Evolutionary conservation across 2,329 filamentous ascomycete genomes (phyloP), one percentile per base, ranked within the genome.

Genomic region (Exserohilum turcica): DNA sequence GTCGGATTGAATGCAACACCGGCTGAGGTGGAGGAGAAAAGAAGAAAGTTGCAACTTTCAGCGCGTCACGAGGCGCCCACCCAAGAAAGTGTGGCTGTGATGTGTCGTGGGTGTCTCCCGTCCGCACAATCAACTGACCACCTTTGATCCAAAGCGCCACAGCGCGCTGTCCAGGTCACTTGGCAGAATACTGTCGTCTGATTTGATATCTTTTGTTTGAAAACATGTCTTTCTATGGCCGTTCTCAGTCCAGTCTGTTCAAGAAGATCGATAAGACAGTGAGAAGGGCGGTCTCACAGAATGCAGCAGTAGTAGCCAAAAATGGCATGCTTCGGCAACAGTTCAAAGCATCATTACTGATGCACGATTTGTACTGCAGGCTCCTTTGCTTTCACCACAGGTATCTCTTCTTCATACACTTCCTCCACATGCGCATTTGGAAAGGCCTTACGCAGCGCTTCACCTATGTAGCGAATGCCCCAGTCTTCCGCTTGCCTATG

Each of bases 401-500:
- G 56, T 24, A 56, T 54, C 37, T 76, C 73, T 15, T 74, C 70
- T 48, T 76, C 75, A 37, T 71, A 68, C 0, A 76, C 54, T 29
- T 75, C 74, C 38, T 69, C 60, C 0, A 77, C 70, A 6, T 52
- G 49, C 13, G 73, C 32, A 5, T 43, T 51, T 2, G 74, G 72
- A 45, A 72, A 77, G 8, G 63, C 59, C 3, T 43, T 52, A 10
- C 70, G 61, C 3, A 77, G 13, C 5, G 58, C 48, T 12, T 48
- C 52, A 10, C 68, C 72, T 15, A 76, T 52, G 39, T 66, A 73
- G 15, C 65, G 56, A n/a, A 77, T 73, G 0, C 74, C 74, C 74
- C 74, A 77, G 16, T 76, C 72, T 48, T 77, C 74, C 10, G 71
- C 71, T 13, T 64, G 60, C 1, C 67, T 64, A 53, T 77, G 74